These are phyloP conservation scores for Ceratobasidium sp. DNA, from an alignment of 1,284 basidiomycete genomes.

Conservation along the genomic window DNA sequence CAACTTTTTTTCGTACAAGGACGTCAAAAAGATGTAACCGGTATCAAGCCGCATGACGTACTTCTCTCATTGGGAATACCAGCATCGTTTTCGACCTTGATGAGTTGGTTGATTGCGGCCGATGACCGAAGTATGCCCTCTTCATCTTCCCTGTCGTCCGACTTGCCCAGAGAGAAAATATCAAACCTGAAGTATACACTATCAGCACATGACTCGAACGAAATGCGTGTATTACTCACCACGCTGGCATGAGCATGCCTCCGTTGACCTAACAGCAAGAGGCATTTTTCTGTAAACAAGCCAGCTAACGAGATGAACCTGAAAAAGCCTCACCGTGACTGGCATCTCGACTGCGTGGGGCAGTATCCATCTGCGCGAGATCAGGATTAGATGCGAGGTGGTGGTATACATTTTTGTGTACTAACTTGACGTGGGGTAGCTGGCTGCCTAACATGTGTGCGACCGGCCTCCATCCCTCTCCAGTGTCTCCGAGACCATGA, in stretches of 20 bases:
- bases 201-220: slow-evolving; percentile 28
- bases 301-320: not conserved
- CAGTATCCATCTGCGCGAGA: slow-evolving; percentile 63
- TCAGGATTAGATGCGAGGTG: not conserved
- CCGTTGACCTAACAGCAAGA: slow-evolving; percentile 68
- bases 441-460: slow-evolving; percentile 64
- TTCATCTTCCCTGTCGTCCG: slow-evolving; percentile 78
- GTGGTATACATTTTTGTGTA: not conserved
- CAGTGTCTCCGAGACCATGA: slow-evolving; percentile 78
- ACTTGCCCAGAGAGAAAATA: slow-evolving; percentile 57
- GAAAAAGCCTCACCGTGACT: slow-evolving; percentile 47
- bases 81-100: slow-evolving; percentile 74
- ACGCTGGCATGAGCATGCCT: slow-evolving; percentile 72
- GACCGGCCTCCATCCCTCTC: slow-evolving; percentile 80
- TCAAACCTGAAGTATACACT: slow-evolving; percentile 24
- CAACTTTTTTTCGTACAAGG: slow-evolving; percentile 58
- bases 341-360: slow-evolving; percentile 71
- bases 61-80: slow-evolving; percentile 64
- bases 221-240: slow-evolving; percentile 54
- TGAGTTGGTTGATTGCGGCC: slow-evolving; percentile 68
- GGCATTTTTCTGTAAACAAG: slow-evolving; percentile 50
- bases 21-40: slow-evolving; percentile 24
- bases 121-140: slow-evolving; percentile 71
- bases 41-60: slow-evolving; percentile 38
- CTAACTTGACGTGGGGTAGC: slow-evolving; percentile 70